Evolutionary conservation across 106 monocot genomes (phyloP), one percentile per base, ranked within the genome.

Genomic region (Phalaenopsis aphrodite): DNA sequence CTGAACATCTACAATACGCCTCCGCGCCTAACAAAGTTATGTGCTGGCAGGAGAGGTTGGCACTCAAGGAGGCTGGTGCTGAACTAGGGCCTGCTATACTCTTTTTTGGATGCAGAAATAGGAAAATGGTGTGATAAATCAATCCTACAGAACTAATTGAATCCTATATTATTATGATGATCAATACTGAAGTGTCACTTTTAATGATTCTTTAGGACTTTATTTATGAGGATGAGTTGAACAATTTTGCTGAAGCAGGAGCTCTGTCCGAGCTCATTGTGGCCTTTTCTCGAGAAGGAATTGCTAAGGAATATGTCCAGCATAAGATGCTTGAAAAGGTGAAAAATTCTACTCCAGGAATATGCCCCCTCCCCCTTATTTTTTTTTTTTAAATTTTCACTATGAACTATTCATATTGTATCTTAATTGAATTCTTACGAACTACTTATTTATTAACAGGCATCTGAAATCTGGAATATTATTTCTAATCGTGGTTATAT

Each of bases 161-260:
- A 3, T 66, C 12, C 8, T 52, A 0, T 48, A 41, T 58, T 83
- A 49, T 79, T 72, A 6, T 36, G n/a, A 17, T 80, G 43, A 39
- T 76, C 46, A 1, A 16, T 23, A 41, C n/a, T 76, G 66, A 57
- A 78, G 49, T 41, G 12, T 39, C 39, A 41, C 19, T 3, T 17
- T 72, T 75, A 12, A 75, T 55, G 42, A 6, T 76, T 39, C 1
- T 83, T 66, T 83, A 95, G 95, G 95, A 95, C 67, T 95, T 85
- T 80, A 95, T 95, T 45, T 95, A 95, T 75, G 89, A 93, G 87
- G 93, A 95, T 75, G 95, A 95, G 72, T 79, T 95, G 82, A 88
- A 85, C 21, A 93, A 79, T 6, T 93, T 95, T 82, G 86, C 88
- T 78, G 84, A 92, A 72, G 38, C 77, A 9, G 93, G 93, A 42